Evolutionary conservation across 139 green algal genomes (phyloP), one percentile per base, ranked within the genome.

Genomic region (Gonium pectorale): DNA sequence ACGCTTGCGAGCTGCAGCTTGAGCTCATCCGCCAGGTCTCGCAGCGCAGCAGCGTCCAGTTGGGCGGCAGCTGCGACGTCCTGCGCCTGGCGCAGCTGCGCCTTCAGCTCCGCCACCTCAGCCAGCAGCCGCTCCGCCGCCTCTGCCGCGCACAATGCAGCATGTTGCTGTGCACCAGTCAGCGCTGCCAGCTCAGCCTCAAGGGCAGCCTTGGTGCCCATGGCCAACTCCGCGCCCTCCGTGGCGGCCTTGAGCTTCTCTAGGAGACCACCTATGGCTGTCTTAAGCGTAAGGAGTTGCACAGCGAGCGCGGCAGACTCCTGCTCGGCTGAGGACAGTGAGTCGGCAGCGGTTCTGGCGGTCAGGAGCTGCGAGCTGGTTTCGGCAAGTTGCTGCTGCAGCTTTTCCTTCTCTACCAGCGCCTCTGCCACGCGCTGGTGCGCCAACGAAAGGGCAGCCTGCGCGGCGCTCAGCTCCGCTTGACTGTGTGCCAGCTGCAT

Each of bases 371-470:
- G 38, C 49, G 21, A 21, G 31, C 17, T 17, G 2, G 49, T 35
- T 19, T 7, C 33, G 0, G 17, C 49, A 5, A 79, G 70, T 31
- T 79, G 70, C 27, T 54, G 26, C 38, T 40, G 74, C 74, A 81
- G 40, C 26, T 7, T 66, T 40, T 15, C 59, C 54, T 69, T 69
- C 37, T 81, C 74, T 38, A 56, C 54, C 27, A 69, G 54, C 26
- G 52, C 74, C 56, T 69, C 74, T 38, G 56, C 56, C 38, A 81
- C 72, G 37, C 43, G 74, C 27, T 59, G 74, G 7, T 69, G 54
- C 29, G 74, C 74, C 1, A 60, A 26, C 29, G 27, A 26, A 54
- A 81, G 41, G 29, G 40, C 38, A 0, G 37, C 26, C 11, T 38
- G 54, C 24, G 37, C 54, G 5, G 56, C 40, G 4, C 27, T 38